Evolutionary conservation across 2,329 filamentous ascomycete genomes (phyloP).

Genomic region (Cytospora piceicola): DNA sequence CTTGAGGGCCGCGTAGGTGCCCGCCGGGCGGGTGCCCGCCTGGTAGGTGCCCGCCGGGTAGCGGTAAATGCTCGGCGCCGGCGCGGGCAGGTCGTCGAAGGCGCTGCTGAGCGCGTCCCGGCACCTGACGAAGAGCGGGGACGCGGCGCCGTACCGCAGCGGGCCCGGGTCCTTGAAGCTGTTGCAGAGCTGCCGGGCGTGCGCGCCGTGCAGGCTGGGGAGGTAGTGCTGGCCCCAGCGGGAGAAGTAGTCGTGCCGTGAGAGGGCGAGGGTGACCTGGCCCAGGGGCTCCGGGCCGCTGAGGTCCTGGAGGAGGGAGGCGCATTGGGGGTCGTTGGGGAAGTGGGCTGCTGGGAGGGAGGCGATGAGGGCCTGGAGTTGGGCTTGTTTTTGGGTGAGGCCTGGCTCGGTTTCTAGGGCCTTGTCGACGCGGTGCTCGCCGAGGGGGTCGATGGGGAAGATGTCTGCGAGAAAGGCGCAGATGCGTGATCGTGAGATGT

Average conservation of each 20-base stretch:
- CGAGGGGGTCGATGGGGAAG: slow-evolving; percentile 43
- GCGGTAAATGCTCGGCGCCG: slow-evolving; percentile 47
- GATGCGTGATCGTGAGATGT: slow-evolving; percentile 54
- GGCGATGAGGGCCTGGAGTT: slow-evolving; percentile 41
- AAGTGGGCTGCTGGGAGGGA: slow-evolving; percentile 43
- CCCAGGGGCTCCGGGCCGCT: slow-evolving; percentile 48
- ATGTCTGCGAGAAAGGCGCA: slow-evolving; percentile 54
- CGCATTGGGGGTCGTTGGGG: slow-evolving; percentile 45
- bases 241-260: slow-evolving; percentile 42
- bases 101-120: slow-evolving; percentile 53
- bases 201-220: slow-evolving; percentile 58
- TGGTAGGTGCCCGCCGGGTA: too few species aligned
- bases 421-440: slow-evolving; percentile 41
- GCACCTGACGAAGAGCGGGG: slow-evolving; percentile 56
- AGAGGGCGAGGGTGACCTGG: slow-evolving; percentile 55
- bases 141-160: slow-evolving; percentile 55
- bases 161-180: slow-evolving; percentile 66
- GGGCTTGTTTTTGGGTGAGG: slow-evolving; percentile 27
- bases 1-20: too few species aligned
- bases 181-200: slow-evolving; percentile 62
- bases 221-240: slow-evolving; percentile 64
- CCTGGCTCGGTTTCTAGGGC: background rate
- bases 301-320: slow-evolving; percentile 55
- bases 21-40: too few species aligned
- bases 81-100: slow-evolving; percentile 53